Percentiles rank a stretch among this genome's conserved stretches.
These are phyloP conservation scores for Phoma sp. DNA, from an alignment of 2,329 filamentous ascomycete species.

Conservation along the genomic window DNA sequence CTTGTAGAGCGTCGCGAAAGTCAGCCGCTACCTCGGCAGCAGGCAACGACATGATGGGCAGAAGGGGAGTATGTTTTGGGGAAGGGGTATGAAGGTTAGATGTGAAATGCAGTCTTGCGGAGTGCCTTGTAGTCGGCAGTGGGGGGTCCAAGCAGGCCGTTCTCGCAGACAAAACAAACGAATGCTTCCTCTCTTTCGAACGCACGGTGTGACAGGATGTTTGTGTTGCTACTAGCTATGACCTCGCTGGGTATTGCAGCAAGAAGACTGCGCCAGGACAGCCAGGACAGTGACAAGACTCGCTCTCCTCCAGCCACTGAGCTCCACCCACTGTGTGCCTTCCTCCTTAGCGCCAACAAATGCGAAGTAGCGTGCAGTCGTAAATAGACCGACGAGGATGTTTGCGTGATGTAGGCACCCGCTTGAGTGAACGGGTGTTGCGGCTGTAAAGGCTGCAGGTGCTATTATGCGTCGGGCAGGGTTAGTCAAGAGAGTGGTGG, in stretches of 20 bases:
- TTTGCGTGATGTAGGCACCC: conserved; percentile 13
- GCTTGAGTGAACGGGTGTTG: conserved; percentile 7
- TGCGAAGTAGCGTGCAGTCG: conserved; percentile 26
- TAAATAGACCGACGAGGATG: conserved; percentile 18
- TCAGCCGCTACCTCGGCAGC: conserved; percentile 92
- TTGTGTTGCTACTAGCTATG: conserved; percentile 60
- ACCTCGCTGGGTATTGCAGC: conserved; percentile 42
- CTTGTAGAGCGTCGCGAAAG: conserved; percentile 91
- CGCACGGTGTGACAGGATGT: conserved; percentile 49
- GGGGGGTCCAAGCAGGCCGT: conserved; percentile 37
- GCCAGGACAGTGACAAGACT: conserved; percentile 43
- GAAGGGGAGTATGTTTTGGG: conserved; percentile 25
- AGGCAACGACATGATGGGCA: conserved; percentile 67
- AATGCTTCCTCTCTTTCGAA: conserved; percentile 51
- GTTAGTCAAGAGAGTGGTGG: conserved; percentile 6
- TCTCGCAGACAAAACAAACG: conserved; percentile 44
- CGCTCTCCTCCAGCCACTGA: conserved; percentile 43
- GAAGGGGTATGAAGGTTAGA: conserved; percentile 34
- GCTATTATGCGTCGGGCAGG: conserved; percentile 7
- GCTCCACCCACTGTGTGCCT: conserved; percentile 39
- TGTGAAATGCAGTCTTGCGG: conserved; percentile 29
- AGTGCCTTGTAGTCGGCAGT: conserved; percentile 31
- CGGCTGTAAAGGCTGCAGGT: conserved; percentile 8
- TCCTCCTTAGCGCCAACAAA: conserved; percentile 39
- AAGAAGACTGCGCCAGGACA: conserved; percentile 39